Conservation (phyloP, 2,329 filamentous ascomycete species). For the Pseudogymnoascus sp. region DNA sequence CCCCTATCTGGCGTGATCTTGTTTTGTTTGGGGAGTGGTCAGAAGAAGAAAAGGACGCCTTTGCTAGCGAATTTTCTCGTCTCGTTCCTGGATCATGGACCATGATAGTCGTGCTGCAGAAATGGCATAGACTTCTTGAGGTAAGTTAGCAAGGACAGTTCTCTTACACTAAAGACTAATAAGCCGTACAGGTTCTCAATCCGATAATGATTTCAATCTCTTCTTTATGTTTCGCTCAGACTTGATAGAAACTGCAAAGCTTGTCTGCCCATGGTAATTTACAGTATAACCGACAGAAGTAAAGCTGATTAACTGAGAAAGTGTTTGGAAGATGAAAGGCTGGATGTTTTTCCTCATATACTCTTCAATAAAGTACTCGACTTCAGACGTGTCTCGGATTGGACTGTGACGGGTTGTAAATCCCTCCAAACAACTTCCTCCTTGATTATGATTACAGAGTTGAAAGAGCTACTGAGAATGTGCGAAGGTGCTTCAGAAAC, state of each 20-base stretch:
- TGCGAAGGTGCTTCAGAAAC: no score
- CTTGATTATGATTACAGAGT: no score
- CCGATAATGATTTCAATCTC: background rate
- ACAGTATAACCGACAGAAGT: background rate
- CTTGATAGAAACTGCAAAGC: background rate
- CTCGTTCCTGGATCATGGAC: background rate
- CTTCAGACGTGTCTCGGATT: no score
- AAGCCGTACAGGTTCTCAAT: background rate
- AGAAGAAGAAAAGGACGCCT: background rate
- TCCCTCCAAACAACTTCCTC: no score
- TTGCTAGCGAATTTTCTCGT: background rate
- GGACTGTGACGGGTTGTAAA: no score
- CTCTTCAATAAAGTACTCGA: no score
- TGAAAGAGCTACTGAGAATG: no score
- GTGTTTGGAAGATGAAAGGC: no score
- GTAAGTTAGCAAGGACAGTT: background rate
- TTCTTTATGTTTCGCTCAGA: background rate
- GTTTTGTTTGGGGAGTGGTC: background rate
- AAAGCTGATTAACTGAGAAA: background rate
- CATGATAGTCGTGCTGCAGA: background rate
- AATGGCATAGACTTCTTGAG: background rate
- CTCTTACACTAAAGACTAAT: background rate
- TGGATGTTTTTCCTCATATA: no score
- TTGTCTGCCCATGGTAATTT: background rate
- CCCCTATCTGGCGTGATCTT: background rate